A percentile compares a stretch with the other conserved stretches of the same genome.
Evolutionary conservation across 2,329 filamentous ascomycete genomes (phyloP).

Genomic region (Trichophaea hybrida): DNA sequence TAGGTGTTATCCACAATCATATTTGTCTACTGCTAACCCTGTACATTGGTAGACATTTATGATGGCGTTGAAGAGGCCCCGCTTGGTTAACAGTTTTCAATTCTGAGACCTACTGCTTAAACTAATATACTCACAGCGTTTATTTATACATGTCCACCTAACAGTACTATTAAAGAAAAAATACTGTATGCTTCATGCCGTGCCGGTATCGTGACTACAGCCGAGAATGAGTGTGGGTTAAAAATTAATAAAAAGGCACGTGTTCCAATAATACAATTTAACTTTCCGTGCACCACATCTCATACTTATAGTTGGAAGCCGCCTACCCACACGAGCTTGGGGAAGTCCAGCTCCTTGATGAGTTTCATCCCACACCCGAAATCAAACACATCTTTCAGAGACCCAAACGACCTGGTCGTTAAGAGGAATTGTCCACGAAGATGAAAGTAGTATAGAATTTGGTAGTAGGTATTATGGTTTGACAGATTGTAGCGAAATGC

Average conservation of each 20-base stretch:
- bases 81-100: slow-evolving; percentile 31
- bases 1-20: slow-evolving; percentile 9
- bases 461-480: too few relatives aligned
- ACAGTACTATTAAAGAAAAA: slow-evolving; percentile 61
- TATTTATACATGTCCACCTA: slow-evolving; percentile 65
- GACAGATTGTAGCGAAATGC: too few relatives aligned
- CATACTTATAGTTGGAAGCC: slow-evolving; percentile 32
- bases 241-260: slow-evolving; percentile 56
- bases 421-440: too few relatives aligned
- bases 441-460: too few relatives aligned
- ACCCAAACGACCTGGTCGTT: slow-evolving; percentile 61
- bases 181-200: slow-evolving; percentile 61
- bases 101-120: background rate
- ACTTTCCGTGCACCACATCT: slow-evolving; percentile 18
- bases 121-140: slow-evolving; percentile 41
- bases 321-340: slow-evolving; percentile 55
- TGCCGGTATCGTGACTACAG: slow-evolving; percentile 46
- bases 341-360: slow-evolving; percentile 47
- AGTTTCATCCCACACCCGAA: slow-evolving; percentile 54
- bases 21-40: background rate
- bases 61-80: slow-evolving; percentile 41
- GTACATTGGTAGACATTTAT: slow-evolving; percentile 36
- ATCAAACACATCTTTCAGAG: slow-evolving; percentile 56
- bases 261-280: slow-evolving; percentile 33
- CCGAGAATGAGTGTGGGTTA: slow-evolving; percentile 50